Conservation (phyloP, 148 eudicot genomes). For the Bassia scoparia region DNA sequence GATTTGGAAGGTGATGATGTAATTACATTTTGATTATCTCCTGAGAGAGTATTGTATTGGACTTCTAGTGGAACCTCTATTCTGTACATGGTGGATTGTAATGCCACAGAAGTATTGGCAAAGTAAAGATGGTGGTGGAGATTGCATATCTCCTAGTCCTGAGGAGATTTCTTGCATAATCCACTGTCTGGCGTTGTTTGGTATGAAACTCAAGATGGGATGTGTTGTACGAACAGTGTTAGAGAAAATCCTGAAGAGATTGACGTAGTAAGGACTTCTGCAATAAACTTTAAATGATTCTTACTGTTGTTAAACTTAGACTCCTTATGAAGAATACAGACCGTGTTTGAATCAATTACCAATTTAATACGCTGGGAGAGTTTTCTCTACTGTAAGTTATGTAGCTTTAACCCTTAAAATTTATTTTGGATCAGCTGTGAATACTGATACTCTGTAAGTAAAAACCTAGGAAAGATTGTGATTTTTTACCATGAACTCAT, state of each 20-base stretch:
- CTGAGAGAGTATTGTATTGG: constrained; percentile 90
- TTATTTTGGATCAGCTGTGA: too few species aligned
- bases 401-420: too few species aligned
- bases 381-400: too few species aligned
- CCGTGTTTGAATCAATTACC: too few species aligned
- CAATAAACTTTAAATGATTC: constrained; percentile 1
- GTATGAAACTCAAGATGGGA: constrained; percentile 99
- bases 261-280: constrained; percentile 79
- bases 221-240: constrained; percentile 65
- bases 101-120: constrained; percentile 71
- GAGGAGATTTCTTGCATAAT: constrained; percentile 89
- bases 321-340: too few species aligned
- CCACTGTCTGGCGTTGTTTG: constrained; percentile 72
- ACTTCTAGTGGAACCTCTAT: constrained; percentile 57
- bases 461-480: too few species aligned
- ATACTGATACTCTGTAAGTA: too few species aligned
- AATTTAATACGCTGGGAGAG: too few species aligned
- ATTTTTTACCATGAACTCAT: too few species aligned
- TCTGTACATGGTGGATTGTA: constrained; percentile 59
- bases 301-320: too few species aligned
- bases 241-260: constrained; percentile 64
- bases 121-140: constrained; percentile 91
- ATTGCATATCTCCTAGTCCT: constrained; percentile 91
- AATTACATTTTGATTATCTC: constrained; percentile 78
- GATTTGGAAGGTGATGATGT: constrained; percentile 69